These are phyloP conservation scores for Aschersonia sp. DNA, from an alignment of 2,329 filamentous ascomycete genomes.

Conservation along the genomic window DNA sequence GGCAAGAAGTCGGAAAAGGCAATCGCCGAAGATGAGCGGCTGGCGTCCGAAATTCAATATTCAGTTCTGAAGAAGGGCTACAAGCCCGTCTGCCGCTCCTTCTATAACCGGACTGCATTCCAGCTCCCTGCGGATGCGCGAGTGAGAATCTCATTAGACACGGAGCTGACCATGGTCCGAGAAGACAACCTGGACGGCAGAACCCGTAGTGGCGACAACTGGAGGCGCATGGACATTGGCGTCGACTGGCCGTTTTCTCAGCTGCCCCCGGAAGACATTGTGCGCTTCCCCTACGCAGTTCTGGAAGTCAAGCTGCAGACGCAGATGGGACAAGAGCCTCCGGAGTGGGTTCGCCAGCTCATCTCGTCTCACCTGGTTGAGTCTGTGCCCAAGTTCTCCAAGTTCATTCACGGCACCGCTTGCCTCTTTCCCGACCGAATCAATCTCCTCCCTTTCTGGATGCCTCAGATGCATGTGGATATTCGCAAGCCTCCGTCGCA, in stretches of 20 bases:
- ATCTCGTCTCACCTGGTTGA: constrained; percentile 91
- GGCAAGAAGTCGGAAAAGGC: constrained; percentile 87
- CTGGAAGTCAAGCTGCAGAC: constrained; percentile 97
- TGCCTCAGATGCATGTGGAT: constrained; percentile 95
- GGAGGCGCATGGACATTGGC: constrained; percentile 93
- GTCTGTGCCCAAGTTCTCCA: constrained; percentile 98
- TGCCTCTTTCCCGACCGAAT: constrained; percentile 78
- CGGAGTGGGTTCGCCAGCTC: constrained; percentile 90
- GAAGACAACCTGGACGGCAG: constrained; percentile 88
- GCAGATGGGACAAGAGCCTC: constrained; percentile 84
- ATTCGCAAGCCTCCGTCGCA: constrained; percentile 86
- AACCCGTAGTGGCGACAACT: constrained; percentile 68
- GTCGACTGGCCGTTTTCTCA: constrained; percentile 92
- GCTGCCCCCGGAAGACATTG: constrained; percentile 68
- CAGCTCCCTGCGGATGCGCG: constrained; percentile 92
- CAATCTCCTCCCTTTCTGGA: constrained; percentile 87
- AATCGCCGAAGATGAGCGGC: constrained; percentile 77
- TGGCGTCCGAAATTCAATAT: constrained; percentile 88
- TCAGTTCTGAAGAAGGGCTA: constrained; percentile 78
- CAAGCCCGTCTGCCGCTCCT: constrained; percentile 79
- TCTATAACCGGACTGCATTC: constrained; percentile 97
- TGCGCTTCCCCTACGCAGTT: constrained; percentile 88
- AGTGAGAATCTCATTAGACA: constrained; percentile 92
- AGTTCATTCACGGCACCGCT: constrained; percentile 93
- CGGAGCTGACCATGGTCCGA: constrained; percentile 84